Base-by-base conservation (phyloP, 805 yeast genomes). In the Sugiyamaella valdiviana region DNA sequence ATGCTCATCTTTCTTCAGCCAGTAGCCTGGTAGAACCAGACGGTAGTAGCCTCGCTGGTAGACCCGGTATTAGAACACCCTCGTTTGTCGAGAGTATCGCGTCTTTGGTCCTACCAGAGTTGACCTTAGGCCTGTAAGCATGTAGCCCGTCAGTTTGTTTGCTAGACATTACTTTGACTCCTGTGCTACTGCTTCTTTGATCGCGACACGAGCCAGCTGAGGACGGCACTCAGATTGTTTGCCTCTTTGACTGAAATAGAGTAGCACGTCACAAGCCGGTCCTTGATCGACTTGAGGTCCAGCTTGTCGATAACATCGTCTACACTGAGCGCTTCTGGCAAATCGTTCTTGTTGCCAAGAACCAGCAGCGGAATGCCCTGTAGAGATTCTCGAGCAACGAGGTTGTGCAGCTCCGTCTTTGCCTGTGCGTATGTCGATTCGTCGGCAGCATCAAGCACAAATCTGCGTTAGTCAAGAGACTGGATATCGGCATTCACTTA, bases 381-480 rank as follows among this genome's bases (percentile, higher is more conserved):
- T 29, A 66, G 47, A 17, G 66, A 51, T 6, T 63, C 67, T 42
- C 54, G 53, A 6, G 55, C 47, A 24, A 64, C 49, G 23, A 66
- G 54, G n/a, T 57, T 52, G 45, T 63, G 65, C 46, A 66, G 54
- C 44, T 66, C 69, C 32, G 49, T 50, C 42, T 64, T 60, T 19
- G 68, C 70, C 17, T 57, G 50, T 19, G 53, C 58, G 26, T 65
- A 39, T 14, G 59, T 55, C 10, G 63, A 54, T 7, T 61, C 56
- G 50, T 65, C 70, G 10, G 70, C 68, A 1, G 68, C 51, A 49
- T 66, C 70, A 10, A 66, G 63, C 15, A 66, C 63, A 50, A 66
- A 66, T 37, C 62, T 60, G 41, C 7, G 17, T 29, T 20, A 32
- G 32, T 32, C 32, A 14, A 6, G 14, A 42, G 32, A 22, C 32